Conservation (phyloP, 2,329 filamentous ascomycete species). For the Talaromyces atroroseus region DNA sequence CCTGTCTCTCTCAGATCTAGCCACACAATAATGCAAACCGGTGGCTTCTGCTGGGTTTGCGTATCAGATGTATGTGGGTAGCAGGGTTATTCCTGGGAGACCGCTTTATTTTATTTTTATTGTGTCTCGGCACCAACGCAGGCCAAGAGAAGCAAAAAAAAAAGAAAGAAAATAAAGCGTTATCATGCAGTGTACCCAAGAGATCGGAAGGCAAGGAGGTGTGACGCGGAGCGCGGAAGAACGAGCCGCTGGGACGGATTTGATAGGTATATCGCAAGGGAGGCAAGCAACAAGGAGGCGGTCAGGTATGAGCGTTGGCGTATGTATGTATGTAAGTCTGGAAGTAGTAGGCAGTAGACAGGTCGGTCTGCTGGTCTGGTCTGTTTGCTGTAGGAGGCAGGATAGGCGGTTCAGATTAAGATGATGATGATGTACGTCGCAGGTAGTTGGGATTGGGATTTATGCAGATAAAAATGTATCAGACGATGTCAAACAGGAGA, state of each 20-base stretch:
- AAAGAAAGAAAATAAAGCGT: background rate
- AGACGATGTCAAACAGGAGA: background rate
- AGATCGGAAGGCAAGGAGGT: slow-evolving; percentile 10
- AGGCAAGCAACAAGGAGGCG: background rate
- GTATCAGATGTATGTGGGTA: background rate
- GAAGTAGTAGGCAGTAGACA: background rate
- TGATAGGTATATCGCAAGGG: slow-evolving; percentile 12
- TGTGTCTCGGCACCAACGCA: background rate
- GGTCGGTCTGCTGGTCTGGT: background rate
- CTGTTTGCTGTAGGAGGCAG: background rate
- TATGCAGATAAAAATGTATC: background rate
- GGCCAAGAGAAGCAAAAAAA: background rate
- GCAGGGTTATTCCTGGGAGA: background rate
- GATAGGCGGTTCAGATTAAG: background rate
- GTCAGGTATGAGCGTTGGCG: background rate
- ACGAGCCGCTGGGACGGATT: slow-evolving; percentile 6
- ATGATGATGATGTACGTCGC: background rate
- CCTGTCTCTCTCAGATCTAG: background rate
- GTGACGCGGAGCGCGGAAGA: slow-evolving; percentile 7
- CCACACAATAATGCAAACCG: slow-evolving; percentile 7
- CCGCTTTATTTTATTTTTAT: background rate
- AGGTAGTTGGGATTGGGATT: background rate
- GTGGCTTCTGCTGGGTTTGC: background rate
- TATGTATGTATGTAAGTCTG: background rate
- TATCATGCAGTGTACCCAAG: background rate